Conservation (phyloP, 345 rosid genomes). For the Isatis tinctoria region DNA sequence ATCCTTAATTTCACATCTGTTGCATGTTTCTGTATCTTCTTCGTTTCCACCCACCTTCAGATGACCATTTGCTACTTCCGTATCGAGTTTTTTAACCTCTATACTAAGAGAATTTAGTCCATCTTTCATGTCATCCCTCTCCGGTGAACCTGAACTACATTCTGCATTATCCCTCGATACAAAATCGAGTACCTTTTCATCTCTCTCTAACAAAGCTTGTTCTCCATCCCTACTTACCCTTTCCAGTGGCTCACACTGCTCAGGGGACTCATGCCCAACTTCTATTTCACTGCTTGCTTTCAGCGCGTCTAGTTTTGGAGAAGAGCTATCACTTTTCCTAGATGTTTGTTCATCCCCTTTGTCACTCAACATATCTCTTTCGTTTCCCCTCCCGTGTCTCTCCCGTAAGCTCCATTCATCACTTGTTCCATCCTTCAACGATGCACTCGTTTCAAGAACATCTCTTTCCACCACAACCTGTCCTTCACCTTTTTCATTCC, state of each 20-base stretch:
- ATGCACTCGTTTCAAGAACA: not conserved
- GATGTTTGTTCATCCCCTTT: not conserved
- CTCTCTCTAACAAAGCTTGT: constrained; percentile 5
- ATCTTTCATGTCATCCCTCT: constrained; percentile 4
- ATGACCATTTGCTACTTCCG: constrained; percentile 16
- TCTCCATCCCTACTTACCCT: not conserved
- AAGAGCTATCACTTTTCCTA: not conserved
- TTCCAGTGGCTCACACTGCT: not conserved
- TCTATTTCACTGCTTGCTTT: not conserved
- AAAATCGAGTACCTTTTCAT: constrained; percentile 15
- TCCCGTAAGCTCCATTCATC: not conserved
- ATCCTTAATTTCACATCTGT: constrained; percentile 9
- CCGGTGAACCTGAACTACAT: constrained; percentile 10
- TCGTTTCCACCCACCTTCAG: not conserved
- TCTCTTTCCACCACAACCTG: constrained; percentile 1
- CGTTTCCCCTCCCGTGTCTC: not conserved
- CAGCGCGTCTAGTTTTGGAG: not conserved
- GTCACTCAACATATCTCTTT: not conserved
- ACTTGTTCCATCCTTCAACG: not conserved
- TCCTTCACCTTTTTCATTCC: not conserved
- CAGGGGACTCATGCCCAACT: not conserved
- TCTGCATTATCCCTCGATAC: constrained; percentile 11
- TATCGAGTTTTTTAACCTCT: not conserved
- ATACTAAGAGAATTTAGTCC: not conserved
- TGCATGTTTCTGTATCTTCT: constrained; percentile 7